phyloP scores from a whole-genome alignment of 2,329 filamentous ascomycete genomes.

The Fonsecaea monophora region DNA sequence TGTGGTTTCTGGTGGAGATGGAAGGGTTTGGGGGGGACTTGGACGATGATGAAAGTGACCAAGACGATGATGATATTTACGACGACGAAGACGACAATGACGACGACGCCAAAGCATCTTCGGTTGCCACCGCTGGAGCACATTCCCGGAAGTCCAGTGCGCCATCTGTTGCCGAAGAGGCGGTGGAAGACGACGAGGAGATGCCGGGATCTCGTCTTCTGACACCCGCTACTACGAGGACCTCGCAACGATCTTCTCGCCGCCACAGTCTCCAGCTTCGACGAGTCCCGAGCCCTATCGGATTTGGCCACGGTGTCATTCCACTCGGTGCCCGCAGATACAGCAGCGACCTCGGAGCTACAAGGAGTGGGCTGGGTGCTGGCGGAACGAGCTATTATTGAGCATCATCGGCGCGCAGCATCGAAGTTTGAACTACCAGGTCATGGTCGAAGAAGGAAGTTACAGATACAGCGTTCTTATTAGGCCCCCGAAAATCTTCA shows the following conservation, averaged over 20 bases:
- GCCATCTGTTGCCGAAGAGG: conserved; percentile 16
- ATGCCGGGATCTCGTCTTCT: conserved; percentile 23
- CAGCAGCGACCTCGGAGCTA: conserved; percentile 42
- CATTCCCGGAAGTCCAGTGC: conserved; percentile 21
- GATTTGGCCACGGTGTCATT: conserved; percentile 38
- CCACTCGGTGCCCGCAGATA: conserved; percentile 37
- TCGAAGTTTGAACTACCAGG: not conserved
- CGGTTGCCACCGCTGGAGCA: conserved; percentile 9
- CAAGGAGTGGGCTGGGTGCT: conserved; percentile 40
- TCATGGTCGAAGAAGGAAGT: not conserved
- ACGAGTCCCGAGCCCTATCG: conserved; percentile 41
- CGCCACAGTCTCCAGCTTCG: conserved; percentile 30
- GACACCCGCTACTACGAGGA: conserved; percentile 21
- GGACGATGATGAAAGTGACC: conserved; percentile 43
- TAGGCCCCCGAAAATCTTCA: not conserved
- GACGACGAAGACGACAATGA: conserved; percentile 22
- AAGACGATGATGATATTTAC: conserved; percentile 29
- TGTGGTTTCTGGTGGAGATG: conserved; percentile 76
- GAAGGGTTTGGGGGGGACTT: conserved; percentile 64
- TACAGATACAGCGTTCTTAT: conserved; percentile 8
- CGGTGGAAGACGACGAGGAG: conserved; percentile 26
- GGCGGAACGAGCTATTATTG: conserved; percentile 41
- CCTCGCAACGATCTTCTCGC: conserved; percentile 17
- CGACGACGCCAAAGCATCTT: conserved; percentile 23
- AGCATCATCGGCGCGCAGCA: conserved; percentile 5